Conservation (phyloP, 2,329 filamentous ascomycete species). For the Alternaria arborescens region DNA sequence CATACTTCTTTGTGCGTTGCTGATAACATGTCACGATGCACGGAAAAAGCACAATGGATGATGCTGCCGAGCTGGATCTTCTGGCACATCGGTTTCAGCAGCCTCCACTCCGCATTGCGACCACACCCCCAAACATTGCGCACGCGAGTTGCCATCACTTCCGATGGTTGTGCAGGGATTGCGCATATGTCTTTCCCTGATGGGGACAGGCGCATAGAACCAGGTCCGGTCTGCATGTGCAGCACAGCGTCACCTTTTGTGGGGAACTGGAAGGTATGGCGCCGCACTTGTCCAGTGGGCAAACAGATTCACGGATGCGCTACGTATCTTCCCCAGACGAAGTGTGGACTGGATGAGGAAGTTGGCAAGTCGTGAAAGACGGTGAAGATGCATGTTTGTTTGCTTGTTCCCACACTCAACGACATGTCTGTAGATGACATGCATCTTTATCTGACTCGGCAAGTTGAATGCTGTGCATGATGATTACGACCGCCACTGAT, state of each 20-base stretch:
- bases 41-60: conserved; percentile 7
- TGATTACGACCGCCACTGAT: conserved; percentile 16
- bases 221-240: conserved; percentile 31
- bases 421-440: not conserved
- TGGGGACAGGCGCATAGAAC: conserved; percentile 31
- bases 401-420: conserved; percentile 23
- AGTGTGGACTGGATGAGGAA: conserved; percentile 29
- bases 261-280: conserved; percentile 40
- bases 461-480: conserved; percentile 8
- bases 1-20: not conserved
- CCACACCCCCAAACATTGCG: conserved; percentile 30
- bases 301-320: conserved; percentile 40
- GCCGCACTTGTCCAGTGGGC: conserved; percentile 30
- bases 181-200: conserved; percentile 29
- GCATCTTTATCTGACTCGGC: not conserved
- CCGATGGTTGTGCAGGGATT: conserved; percentile 36
- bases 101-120: conserved; percentile 21
- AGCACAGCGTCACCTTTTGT: conserved; percentile 48
- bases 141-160: conserved; percentile 45
- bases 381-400: conserved; percentile 32
- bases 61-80: conserved; percentile 9
- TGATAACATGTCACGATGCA: not conserved
- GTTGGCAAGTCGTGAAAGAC: conserved; percentile 28
- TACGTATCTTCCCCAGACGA: conserved; percentile 40
- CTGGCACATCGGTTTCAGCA: conserved; percentile 42